A percentile compares a stretch with the other conserved stretches of the same genome.
These are phyloP conservation scores for Plasmodium sp. DNA, from an alignment of 169 alveolate species.

Conservation along the genomic window DNA sequence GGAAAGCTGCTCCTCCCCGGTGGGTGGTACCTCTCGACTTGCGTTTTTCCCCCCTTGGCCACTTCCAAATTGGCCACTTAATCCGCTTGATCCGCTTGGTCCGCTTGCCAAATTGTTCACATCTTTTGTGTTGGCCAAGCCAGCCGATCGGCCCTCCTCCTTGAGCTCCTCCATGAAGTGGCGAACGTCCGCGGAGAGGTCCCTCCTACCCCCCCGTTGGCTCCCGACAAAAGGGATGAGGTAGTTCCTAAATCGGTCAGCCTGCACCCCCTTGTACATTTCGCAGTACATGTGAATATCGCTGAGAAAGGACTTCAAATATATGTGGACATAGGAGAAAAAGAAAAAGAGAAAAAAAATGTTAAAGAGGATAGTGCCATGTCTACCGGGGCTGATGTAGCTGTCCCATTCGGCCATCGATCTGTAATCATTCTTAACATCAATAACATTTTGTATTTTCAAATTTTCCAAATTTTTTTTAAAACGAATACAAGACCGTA, in stretches of 20 bases:
- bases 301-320: constrained; percentile 26
- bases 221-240: background rate
- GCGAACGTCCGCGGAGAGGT: background rate
- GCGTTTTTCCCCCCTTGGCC: background rate
- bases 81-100: background rate
- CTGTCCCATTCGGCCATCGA: constrained; percentile 67
- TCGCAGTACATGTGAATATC: constrained; percentile 16
- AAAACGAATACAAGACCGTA: constrained; percentile 58
- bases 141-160: background rate
- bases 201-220: background rate
- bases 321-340: constrained; percentile 39
- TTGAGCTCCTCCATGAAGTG: constrained; percentile 4
- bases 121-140: background rate
- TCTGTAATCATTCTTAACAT: constrained; percentile 57
- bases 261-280: background rate
- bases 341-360: constrained; percentile 58
- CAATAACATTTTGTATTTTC: constrained; percentile 16
- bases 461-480: constrained; percentile 62
- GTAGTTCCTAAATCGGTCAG: background rate
- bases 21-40: background rate
- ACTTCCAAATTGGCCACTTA: background rate
- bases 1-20: background rate
- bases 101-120: background rate
- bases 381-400: constrained; percentile 59
- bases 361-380: constrained; percentile 68